Evolutionary conservation across 306 rosid genomes (phyloP).

Genomic region (Pachyrhizus erosus): DNA sequence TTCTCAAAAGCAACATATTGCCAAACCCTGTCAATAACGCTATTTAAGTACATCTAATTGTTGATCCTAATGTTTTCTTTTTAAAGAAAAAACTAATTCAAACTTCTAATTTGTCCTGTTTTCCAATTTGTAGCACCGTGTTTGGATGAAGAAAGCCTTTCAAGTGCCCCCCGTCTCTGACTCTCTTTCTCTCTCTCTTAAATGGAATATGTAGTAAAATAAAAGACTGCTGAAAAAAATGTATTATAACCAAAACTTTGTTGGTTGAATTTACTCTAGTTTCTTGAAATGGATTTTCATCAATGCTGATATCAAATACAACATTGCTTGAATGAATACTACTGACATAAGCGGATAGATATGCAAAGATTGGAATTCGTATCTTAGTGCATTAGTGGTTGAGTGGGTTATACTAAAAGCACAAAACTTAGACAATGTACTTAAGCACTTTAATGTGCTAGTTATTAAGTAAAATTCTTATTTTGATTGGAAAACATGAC

Average conservation of each 20-base stretch:
- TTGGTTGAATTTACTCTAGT: slow-evolving; percentile 22
- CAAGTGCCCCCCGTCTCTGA: neutral
- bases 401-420: neutral
- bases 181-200: neutral
- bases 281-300: slow-evolving; percentile 25
- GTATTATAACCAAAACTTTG: slow-evolving; percentile 32
- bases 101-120: slow-evolving; percentile 40
- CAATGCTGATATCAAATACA: slow-evolving; percentile 15
- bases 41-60: slow-evolving; percentile 46
- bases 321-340: slow-evolving; percentile 5
- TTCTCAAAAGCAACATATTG: slow-evolving; percentile 46
- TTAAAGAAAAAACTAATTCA: neutral
- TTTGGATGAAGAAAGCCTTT: slow-evolving; percentile 44
- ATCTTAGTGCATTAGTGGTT: neutral
- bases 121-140: slow-evolving; percentile 38
- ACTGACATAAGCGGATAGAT: neutral
- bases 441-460: neutral
- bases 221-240: slow-evolving; percentile 34
- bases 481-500: neutral
- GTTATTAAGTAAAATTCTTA: neutral
- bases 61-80: slow-evolving; percentile 32
- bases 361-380: slow-evolving; percentile 8
- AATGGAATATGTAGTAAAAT: slow-evolving; percentile 36
- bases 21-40: slow-evolving; percentile 41
- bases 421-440: neutral